Conservation (phyloP, 306 rosid species). For the Vachellia pachyceras region DNA sequence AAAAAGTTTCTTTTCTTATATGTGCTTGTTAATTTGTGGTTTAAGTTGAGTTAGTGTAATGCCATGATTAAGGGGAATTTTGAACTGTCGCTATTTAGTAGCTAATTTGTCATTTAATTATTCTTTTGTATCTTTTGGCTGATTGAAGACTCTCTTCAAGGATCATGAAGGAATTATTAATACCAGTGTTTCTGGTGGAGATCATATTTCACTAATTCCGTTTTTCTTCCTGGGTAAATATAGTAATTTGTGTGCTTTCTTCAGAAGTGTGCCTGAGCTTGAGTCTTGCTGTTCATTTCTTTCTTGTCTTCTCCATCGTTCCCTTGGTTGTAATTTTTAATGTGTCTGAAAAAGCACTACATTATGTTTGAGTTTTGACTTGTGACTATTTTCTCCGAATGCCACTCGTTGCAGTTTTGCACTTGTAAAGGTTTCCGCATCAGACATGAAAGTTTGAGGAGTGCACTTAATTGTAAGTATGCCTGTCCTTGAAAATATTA, state of each 20-base stretch:
- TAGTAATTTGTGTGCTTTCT: background rate
- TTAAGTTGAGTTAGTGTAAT: background rate
- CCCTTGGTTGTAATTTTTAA: background rate
- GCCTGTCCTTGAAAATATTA: background rate
- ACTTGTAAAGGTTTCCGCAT: constrained; percentile 34
- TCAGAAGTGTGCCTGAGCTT: background rate
- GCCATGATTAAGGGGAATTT: background rate
- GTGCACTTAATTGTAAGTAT: constrained; percentile 48
- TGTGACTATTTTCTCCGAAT: constrained; percentile 11
- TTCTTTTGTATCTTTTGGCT: background rate
- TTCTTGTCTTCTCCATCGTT: background rate
- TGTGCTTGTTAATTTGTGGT: background rate
- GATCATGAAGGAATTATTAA: background rate
- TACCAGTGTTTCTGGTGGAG: background rate
- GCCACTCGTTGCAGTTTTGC: constrained; percentile 53
- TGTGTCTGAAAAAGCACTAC: background rate
- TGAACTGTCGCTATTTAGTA: background rate
- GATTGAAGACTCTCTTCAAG: background rate
- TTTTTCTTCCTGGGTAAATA: background rate
- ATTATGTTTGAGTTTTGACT: background rate
- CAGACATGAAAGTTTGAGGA: constrained; percentile 30
- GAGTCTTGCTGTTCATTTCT: background rate
- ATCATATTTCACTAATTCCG: background rate
- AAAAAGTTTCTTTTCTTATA: background rate
- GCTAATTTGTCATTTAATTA: background rate